A percentile compares a stretch with the other conserved stretches of the same genome.
These are phyloP conservation scores for Pseudogymnoascus sp. DNA, from an alignment of 2,329 filamentous ascomycete genomes.

Conservation along the genomic window DNA sequence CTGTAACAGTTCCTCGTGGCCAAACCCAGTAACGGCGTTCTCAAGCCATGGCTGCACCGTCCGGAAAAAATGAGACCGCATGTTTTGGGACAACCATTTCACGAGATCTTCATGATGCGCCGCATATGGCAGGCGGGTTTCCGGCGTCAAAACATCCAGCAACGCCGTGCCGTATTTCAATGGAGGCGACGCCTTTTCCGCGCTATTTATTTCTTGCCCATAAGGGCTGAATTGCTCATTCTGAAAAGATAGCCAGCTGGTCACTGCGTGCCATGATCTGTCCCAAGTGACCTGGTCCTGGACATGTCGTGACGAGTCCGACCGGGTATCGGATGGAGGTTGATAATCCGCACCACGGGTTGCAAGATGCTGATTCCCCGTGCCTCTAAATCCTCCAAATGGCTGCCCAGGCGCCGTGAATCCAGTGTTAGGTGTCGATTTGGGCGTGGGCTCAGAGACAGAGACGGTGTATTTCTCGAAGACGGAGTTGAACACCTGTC, in stretches of 20 bases:
- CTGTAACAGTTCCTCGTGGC: constrained; percentile 38
- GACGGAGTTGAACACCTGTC: constrained; percentile 28
- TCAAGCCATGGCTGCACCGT: constrained; percentile 50
- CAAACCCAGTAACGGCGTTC: constrained; percentile 30
- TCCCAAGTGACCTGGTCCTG: constrained; percentile 47
- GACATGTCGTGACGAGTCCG: constrained; percentile 8
- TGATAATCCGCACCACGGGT: not conserved
- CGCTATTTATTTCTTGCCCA: constrained; percentile 32
- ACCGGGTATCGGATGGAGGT: not conserved
- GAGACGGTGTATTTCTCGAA: constrained; percentile 19
- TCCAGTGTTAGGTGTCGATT: constrained; percentile 19
- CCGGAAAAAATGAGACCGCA: constrained; percentile 51
- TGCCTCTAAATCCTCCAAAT: constrained; percentile 18
- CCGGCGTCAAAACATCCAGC: constrained; percentile 44
- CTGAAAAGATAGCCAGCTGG: constrained; percentile 48
- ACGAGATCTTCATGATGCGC: constrained; percentile 48
- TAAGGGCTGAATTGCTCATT: constrained; percentile 30
- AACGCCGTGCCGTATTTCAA: constrained; percentile 43
- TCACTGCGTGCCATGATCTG: constrained; percentile 55
- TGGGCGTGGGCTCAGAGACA: constrained; percentile 25
- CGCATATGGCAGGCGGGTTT: constrained; percentile 40
- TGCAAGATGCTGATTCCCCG: not conserved
- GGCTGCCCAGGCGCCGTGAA: constrained; percentile 22
- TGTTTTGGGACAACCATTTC: constrained; percentile 53
- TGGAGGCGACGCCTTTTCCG: constrained; percentile 10